Evolutionary conservation across 257 asterid genomes (phyloP).

Genomic region (Coffea canephora): DNA sequence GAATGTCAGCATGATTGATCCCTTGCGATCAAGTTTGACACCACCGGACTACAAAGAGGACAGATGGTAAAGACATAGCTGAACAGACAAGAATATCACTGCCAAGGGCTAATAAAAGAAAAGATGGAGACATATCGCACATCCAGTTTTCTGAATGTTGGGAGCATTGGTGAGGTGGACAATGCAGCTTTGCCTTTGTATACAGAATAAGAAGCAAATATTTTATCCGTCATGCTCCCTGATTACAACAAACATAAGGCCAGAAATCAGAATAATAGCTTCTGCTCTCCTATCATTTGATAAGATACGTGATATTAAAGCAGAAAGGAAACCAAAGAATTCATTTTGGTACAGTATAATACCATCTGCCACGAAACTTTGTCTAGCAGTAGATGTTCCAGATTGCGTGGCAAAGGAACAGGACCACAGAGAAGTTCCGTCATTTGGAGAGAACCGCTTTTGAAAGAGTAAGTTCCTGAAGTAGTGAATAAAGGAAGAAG

Average conservation of each 20-base stretch:
- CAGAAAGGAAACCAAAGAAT: neutral
- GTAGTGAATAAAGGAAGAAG: neutral
- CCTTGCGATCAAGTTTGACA: slow-evolving; percentile 64
- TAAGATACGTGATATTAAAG: neutral
- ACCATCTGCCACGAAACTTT: slow-evolving; percentile 39
- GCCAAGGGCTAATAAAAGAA: neutral
- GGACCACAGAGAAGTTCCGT: slow-evolving; percentile 16
- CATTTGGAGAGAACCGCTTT: slow-evolving; percentile 10
- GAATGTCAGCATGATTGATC: slow-evolving; percentile 65
- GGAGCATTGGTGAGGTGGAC: slow-evolving; percentile 64
- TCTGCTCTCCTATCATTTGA: neutral
- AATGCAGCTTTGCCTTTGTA: slow-evolving; percentile 93
- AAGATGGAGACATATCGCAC: slow-evolving; percentile 37
- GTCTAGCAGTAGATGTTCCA: slow-evolving; percentile 30
- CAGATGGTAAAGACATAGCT: slow-evolving; percentile 1
- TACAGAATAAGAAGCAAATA: slow-evolving; percentile 71
- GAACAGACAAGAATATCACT: slow-evolving; percentile 5
- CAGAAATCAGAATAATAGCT: neutral
- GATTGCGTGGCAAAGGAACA: slow-evolving; percentile 27
- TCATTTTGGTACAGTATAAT: neutral
- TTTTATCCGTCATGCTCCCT: slow-evolving; percentile 33
- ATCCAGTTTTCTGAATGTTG: slow-evolving; percentile 56
- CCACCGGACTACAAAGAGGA: slow-evolving; percentile 55
- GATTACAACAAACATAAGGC: neutral
- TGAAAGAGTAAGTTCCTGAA: slow-evolving; percentile 17